Evolutionary conservation across 345 rosid genomes (phyloP).

Genomic region (Populus davidiana): DNA sequence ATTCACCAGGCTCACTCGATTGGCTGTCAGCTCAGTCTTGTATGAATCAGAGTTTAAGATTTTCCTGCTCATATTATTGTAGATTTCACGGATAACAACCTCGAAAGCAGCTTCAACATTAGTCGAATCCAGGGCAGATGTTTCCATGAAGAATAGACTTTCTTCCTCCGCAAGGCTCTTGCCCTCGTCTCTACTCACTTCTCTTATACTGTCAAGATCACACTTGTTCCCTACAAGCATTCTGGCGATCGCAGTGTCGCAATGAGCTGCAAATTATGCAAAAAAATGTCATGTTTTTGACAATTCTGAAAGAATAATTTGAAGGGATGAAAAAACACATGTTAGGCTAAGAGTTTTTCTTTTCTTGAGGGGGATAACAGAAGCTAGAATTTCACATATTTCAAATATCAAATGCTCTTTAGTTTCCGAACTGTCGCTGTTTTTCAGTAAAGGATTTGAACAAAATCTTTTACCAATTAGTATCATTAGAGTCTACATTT

Average conservation of each 20-base stretch:
- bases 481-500: too few species aligned
- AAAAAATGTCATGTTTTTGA: not conserved
- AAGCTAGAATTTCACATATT: too few species aligned
- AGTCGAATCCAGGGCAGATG: constrained; percentile 80
- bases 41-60: constrained; percentile 65
- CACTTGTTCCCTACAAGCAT: constrained; percentile 97
- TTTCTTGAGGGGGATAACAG: too few species aligned
- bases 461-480: too few species aligned
- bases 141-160: constrained; percentile 89
- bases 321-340: not conserved
- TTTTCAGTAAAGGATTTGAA: too few species aligned
- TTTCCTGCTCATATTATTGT: constrained; percentile 63
- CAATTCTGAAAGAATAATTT: not conserved
- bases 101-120: constrained; percentile 89
- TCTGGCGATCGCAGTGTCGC: constrained; percentile 65
- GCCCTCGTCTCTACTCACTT: constrained; percentile 68
- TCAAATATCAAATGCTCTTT: not conserved
- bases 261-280: constrained; percentile 56
- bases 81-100: constrained; percentile 79
- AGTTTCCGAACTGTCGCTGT: not conserved
- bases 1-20: constrained; percentile 60
- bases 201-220: constrained; percentile 77
- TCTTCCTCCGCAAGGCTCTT: constrained; percentile 73
- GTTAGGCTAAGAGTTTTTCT: not conserved
- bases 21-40: constrained; percentile 66